Evolutionary conservation across 257 asterid genomes (phyloP).

Genomic region (Solanum verrucosum): DNA sequence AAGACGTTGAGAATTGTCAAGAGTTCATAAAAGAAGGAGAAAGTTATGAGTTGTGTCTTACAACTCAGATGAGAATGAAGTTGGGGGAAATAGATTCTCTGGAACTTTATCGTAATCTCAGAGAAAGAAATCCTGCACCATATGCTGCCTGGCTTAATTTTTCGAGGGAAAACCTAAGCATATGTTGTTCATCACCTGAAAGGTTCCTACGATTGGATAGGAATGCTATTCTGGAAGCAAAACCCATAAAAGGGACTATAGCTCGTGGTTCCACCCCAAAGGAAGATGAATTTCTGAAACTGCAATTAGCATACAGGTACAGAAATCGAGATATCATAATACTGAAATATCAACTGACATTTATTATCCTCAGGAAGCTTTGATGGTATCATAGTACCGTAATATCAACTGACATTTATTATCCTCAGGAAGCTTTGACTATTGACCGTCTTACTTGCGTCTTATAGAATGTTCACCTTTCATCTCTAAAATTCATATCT

Average conservation of each 20-base stretch:
- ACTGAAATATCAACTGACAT: not conserved
- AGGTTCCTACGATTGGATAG: constrained; percentile 78
- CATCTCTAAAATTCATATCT: not conserved
- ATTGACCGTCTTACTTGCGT: not conserved
- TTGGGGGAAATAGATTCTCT: constrained; percentile 46
- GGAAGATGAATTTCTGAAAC: constrained; percentile 63
- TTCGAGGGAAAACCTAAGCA: constrained; percentile 46
- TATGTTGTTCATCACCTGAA: constrained; percentile 96
- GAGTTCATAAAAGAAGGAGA: constrained; percentile 69
- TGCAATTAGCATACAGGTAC: constrained; percentile 75
- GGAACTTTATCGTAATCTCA: constrained; percentile 62
- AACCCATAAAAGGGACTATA: constrained; percentile 91
- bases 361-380: not conserved
- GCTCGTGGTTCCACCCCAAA: constrained; percentile 74
- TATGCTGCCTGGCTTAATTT: constrained; percentile 96
- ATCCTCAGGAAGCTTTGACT: not conserved
- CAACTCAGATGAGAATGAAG: constrained; percentile 64
- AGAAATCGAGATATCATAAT: not conserved
- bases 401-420: not conserved
- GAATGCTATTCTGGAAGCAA: constrained; percentile 81
- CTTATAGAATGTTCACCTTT: not conserved
- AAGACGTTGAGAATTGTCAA: constrained; percentile 70
- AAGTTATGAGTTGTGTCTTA: constrained; percentile 91
- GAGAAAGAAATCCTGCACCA: constrained; percentile 87
- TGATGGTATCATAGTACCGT: not conserved